These are phyloP conservation scores for Pseudocercospora pini-densiflorae DNA, from an alignment of 2,329 filamentous ascomycete genomes.

Conservation along the genomic window DNA sequence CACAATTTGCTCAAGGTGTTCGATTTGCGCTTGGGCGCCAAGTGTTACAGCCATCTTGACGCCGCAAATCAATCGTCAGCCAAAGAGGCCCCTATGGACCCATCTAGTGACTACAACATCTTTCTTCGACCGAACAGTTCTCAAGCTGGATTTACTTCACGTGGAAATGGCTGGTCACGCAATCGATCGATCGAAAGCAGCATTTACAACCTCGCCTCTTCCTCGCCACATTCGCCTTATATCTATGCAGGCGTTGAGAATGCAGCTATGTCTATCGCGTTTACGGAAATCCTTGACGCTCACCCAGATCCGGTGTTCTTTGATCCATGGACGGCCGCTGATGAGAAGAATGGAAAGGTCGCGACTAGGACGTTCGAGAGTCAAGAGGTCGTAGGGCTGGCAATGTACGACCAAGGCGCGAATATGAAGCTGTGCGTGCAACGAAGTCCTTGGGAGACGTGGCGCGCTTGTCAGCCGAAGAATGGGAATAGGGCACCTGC, in stretches of 20 bases:
- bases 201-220: slow-evolving; percentile 54
- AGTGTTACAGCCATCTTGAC: slow-evolving; percentile 40
- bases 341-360: neutral
- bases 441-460: slow-evolving; percentile 39
- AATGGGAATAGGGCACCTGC: slow-evolving; percentile 18
- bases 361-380: slow-evolving; percentile 18
- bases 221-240: slow-evolving; percentile 49
- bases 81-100: slow-evolving; percentile 1
- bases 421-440: slow-evolving; percentile 48
- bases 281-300: slow-evolving; percentile 48
- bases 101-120: slow-evolving; percentile 47
- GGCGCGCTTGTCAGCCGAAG: slow-evolving; percentile 24
- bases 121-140: slow-evolving; percentile 47
- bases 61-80: slow-evolving; percentile 10
- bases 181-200: slow-evolving; percentile 42
- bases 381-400: slow-evolving; percentile 47
- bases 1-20: slow-evolving; percentile 66
- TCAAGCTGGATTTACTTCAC: slow-evolving; percentile 21
- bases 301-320: slow-evolving; percentile 49
- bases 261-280: slow-evolving; percentile 48
- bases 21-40: slow-evolving; percentile 58
- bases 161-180: slow-evolving; percentile 32
- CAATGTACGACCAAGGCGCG: slow-evolving; percentile 53
- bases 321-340: slow-evolving; percentile 10
- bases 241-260: slow-evolving; percentile 56